Evolutionary conservation across 257 asterid genomes (phyloP), one percentile per base, ranked within the genome.

Genomic region (Jacaranda copaia): DNA sequence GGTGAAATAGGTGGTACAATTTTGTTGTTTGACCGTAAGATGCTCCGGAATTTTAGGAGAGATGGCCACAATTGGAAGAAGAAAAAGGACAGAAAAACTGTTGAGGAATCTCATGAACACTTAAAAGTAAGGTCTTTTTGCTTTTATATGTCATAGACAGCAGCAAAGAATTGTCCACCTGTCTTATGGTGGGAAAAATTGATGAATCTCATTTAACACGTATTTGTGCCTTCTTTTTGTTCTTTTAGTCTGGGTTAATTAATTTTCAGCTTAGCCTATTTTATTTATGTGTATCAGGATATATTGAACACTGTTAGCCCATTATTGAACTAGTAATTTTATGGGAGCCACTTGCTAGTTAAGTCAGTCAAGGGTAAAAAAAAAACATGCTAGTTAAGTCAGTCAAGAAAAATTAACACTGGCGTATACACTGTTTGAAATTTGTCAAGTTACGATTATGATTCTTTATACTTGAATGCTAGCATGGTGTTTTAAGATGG

Each of bases 41-140:
- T 86, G 98, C 96, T 95, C 77, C 88, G 99, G 81, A 95, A 95
- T 84, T 95, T 95, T 71, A 92, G 99, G 70, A 95, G 93, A 83
- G 98, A 95, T 79, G 97, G 98, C 69, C 95, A 90, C 86, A 95
- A 88, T 79, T 95, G 99, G 99, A 93, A 95, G 92, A 95, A 95
- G 92, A 95, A 93, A 81, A 93, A 91, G 79, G 98, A 95, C 74
- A 97, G 98, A 43, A 95, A 95, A 88, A 91, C 98, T 64, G 96
- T 95, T 48, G 91, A 95, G 85, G 99, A 95, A 93, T 98, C 98
- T 81, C 99, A 95, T 25, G 98, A 95, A 75, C 98, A 91, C 91
- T 88, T 95, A 75, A 95, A 95, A 85, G 99, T 93, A 88, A 75
- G 88, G 66, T 71, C 51, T 82, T 64, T 66, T 63, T 77, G 82